These are phyloP conservation scores for Rubia yunnanensis DNA, from an alignment of 257 asterid species.

Conservation along the genomic window DNA sequence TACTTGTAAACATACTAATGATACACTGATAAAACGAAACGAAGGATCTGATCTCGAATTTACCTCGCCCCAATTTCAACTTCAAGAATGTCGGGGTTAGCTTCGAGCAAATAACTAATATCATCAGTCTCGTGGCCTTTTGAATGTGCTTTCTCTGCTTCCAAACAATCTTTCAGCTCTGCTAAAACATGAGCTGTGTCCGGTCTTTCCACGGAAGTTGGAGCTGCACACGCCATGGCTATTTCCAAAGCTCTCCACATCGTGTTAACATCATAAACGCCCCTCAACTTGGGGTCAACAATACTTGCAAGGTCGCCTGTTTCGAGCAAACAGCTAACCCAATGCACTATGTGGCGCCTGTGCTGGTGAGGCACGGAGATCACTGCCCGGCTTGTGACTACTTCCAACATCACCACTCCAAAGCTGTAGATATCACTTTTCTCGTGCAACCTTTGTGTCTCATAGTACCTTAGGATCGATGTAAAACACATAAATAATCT, in stretches of 20 bases:
- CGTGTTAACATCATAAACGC: constrained; percentile 9
- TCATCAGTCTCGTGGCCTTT: background rate
- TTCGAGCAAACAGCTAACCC: constrained; percentile 19
- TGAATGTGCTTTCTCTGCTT: background rate
- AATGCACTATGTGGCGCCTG: constrained; percentile 16
- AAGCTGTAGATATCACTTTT: constrained; percentile 37
- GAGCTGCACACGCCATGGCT: constrained; percentile 30
- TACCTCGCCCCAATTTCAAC: constrained; percentile 2
- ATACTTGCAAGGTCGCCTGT: constrained; percentile 21
- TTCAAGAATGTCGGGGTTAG: background rate
- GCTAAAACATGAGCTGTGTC: constrained; percentile 27
- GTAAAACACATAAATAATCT: too few relatives aligned
- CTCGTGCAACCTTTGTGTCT: constrained; percentile 17
- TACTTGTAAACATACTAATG: too few relatives aligned
- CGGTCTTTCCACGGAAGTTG: constrained; percentile 18
- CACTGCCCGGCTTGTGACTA: constrained; percentile 24
- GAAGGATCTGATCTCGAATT: too few relatives aligned
- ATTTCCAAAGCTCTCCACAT: constrained; percentile 33
- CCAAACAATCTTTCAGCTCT: constrained; percentile 23
- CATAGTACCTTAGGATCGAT: constrained; percentile 4
- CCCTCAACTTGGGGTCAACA: constrained; percentile 26
- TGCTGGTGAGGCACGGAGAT: background rate
- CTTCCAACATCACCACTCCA: constrained; percentile 30
- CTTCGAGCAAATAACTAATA: background rate
- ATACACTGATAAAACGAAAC: too few relatives aligned